Percentiles rank a stretch among this genome's conserved stretches.
These are phyloP conservation scores for Apiotrichum akiyoshidainum DNA, from an alignment of 1,284 basidiomycete species.

Conservation along the genomic window DNA sequence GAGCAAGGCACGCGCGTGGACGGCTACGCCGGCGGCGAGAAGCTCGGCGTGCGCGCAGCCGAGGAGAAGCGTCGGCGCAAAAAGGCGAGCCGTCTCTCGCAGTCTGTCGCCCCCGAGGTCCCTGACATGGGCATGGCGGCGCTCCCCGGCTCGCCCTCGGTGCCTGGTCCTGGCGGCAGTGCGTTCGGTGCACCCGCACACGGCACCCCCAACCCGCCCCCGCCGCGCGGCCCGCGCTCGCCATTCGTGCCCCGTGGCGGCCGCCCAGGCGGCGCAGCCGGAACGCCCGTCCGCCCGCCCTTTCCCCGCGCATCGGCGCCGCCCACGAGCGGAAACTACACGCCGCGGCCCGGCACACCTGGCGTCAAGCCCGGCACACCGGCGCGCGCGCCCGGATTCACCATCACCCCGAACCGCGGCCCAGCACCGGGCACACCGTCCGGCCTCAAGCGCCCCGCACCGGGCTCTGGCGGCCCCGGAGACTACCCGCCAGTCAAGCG, in stretches of 20 bases:
- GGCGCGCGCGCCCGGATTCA: background rate
- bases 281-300: conserved; percentile 9
- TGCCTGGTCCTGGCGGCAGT: background rate
- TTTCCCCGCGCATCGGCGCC: conserved; percentile 20
- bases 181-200: background rate
- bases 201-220: conserved; percentile 1
- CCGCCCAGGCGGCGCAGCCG: background rate
- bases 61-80: conserved; percentile 19
- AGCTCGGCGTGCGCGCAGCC: conserved; percentile 30
- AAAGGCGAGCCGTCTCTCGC: conserved; percentile 16
- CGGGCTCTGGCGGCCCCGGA: background rate
- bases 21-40: conserved; percentile 36
- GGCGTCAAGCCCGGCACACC: conserved; percentile 13
- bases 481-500: conserved; percentile 12
- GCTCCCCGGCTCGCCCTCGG: conserved; percentile 1
- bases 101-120: conserved; percentile 21
- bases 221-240: conserved; percentile 6
- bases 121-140: conserved; percentile 10
- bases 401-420: conserved; percentile 1
- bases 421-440: conserved; percentile 11
- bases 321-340: conserved; percentile 3
- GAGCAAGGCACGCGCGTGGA: conserved; percentile 34
- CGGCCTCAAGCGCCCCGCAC: conserved; percentile 8
- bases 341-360: conserved; percentile 5
- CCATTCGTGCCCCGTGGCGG: conserved; percentile 5